Evolutionary conservation across 2,329 filamentous ascomycete genomes (phyloP).

Genomic region (Leptosphaerulina australis): DNA sequence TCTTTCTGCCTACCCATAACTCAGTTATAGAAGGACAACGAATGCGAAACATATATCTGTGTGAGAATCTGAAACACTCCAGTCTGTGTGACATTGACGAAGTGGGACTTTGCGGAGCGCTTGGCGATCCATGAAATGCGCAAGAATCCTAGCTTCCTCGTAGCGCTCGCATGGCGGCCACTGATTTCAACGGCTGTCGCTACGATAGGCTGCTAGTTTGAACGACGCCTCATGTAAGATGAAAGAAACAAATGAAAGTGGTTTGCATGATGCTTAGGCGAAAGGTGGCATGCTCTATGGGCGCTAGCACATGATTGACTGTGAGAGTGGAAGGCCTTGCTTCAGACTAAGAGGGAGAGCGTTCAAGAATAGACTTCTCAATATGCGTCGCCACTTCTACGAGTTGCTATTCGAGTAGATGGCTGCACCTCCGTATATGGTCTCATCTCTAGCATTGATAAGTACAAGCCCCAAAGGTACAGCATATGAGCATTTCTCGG

Average conservation of each 20-base stretch:
- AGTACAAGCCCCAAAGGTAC: background rate
- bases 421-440: background rate
- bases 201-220: constrained; percentile 9
- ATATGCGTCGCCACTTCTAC: too few relatives aligned
- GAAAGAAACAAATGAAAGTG: constrained; percentile 1
- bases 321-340: background rate
- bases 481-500: background rate
- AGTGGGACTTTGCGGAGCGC: constrained; percentile 4
- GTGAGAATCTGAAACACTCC: constrained; percentile 17
- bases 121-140: constrained; percentile 3
- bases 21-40: background rate
- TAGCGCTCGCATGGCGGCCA: constrained; percentile 3
- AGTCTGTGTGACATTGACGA: constrained; percentile 11
- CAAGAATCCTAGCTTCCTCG: constrained; percentile 1
- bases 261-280: constrained; percentile 3
- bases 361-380: too few relatives aligned
- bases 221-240: constrained; percentile 8
- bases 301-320: background rate
- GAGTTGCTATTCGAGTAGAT: background rate
- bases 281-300: background rate
- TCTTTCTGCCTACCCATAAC: background rate
- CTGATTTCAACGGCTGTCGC: constrained; percentile 8
- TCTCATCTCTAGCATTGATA: background rate
- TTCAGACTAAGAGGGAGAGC: too few relatives aligned
- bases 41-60: constrained; percentile 1